phyloP scores from a whole-genome alignment of 345 rosid species.

The Orychophragmus violaceus region DNA sequence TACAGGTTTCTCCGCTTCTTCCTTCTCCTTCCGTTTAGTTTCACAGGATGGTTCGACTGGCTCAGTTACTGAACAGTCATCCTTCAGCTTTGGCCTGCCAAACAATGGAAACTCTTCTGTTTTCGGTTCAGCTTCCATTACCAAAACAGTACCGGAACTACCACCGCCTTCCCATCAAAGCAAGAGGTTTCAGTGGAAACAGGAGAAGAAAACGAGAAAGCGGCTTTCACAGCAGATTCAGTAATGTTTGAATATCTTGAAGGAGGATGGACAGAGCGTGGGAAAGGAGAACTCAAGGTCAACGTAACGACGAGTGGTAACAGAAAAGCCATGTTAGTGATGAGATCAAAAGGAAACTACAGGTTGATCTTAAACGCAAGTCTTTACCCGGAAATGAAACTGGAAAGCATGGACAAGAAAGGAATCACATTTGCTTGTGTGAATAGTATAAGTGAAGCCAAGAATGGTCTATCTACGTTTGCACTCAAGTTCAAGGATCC shows the following conservation, averaged over 20 bases:
- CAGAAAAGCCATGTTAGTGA: constrained; percentile 62
- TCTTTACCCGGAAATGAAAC: constrained; percentile 87
- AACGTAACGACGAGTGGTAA: constrained; percentile 48
- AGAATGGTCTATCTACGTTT: constrained; percentile 58
- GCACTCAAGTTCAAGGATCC: constrained; percentile 83
- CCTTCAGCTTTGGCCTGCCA: constrained; percentile 41
- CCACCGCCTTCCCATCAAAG: constrained; percentile 45
- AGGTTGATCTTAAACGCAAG: constrained; percentile 84
- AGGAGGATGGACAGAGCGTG: constrained; percentile 91
- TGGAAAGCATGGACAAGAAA: constrained; percentile 79
- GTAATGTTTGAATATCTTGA: constrained; percentile 66
- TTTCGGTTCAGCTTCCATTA: constrained; percentile 38
- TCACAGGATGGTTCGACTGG: constrained; percentile 44
- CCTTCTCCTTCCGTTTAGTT: constrained; percentile 61
- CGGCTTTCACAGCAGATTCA: constrained; percentile 67
- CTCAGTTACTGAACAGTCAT: constrained; percentile 1
- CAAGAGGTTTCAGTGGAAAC: constrained; percentile 81
- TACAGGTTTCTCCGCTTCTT: constrained; percentile 59
- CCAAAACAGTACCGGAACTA: constrained; percentile 37
- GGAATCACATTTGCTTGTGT: constrained; percentile 87
- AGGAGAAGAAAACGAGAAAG: constrained; percentile 81
- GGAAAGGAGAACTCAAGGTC: constrained; percentile 86
- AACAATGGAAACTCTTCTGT: constrained; percentile 63
- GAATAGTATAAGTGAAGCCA: constrained; percentile 56
- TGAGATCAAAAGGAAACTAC: constrained; percentile 87